A percentile compares a stretch with the other conserved stretches of the same genome.
phyloP scores from a whole-genome alignment of 805 yeast species.

The Lipomyces oligophaga region DNA sequence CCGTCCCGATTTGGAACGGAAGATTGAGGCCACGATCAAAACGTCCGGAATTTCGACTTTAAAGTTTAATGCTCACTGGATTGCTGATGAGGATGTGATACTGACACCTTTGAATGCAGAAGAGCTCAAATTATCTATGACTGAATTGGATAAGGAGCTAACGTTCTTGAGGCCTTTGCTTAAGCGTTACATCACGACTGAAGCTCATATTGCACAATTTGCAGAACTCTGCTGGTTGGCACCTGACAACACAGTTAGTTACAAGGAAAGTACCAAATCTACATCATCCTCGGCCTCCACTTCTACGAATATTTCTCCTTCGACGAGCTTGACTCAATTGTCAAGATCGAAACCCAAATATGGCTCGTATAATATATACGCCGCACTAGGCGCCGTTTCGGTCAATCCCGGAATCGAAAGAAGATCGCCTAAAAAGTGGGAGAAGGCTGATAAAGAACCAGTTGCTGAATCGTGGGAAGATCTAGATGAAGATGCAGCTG shows the following conservation, averaged over 20 bases:
- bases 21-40: constrained; percentile 9
- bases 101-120: constrained; percentile 9
- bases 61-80: constrained; percentile 19
- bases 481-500: constrained; percentile 18
- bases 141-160: constrained; percentile 21
- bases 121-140: constrained; percentile 1
- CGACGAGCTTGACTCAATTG: background rate
- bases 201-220: constrained; percentile 8
- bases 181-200: constrained; percentile 1
- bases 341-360: constrained; percentile 1
- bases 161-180: constrained; percentile 15
- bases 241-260: constrained; percentile 24
- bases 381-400: constrained; percentile 10
- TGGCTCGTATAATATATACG: constrained; percentile 12
- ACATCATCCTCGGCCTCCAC: background rate
- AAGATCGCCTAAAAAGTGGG: background rate
- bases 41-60: constrained; percentile 2
- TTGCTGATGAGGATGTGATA: constrained; percentile 27
- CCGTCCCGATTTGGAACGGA: constrained; percentile 18
- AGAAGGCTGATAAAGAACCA: constrained; percentile 10
- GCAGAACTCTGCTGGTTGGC: constrained; percentile 26
- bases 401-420: background rate
- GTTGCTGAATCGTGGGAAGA: constrained; percentile 28
- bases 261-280: constrained; percentile 12
- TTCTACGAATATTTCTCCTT: constrained; percentile 2